Percentiles rank a stretch among this genome's conserved stretches.
phyloP scores from a whole-genome alignment of 345 rosid genomes.

The Lumnitzera littorea region DNA sequence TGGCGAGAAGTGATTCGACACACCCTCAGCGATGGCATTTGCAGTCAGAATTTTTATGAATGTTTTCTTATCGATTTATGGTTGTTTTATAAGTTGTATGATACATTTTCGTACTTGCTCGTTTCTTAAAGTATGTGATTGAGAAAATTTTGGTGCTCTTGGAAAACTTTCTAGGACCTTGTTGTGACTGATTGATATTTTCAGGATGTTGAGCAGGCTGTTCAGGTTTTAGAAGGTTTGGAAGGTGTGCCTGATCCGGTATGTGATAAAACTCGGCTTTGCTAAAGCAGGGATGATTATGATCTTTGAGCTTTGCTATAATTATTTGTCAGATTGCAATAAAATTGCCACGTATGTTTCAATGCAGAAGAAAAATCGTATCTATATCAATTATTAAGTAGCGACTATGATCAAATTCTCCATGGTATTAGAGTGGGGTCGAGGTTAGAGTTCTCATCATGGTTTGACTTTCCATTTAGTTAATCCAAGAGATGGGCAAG shows the following conservation, averaged over 20 bases:
- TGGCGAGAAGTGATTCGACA: neutral
- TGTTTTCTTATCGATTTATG: neutral
- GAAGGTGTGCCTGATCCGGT: slow-evolving; percentile 72
- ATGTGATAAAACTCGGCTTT: slow-evolving; percentile 6
- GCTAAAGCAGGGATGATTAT: neutral
- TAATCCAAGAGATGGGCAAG: too few species aligned
- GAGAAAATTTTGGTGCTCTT: too few species aligned
- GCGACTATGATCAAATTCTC: too few species aligned
- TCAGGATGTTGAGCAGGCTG: slow-evolving; percentile 77
- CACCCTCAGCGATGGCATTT: too few species aligned
- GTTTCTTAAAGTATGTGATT: too few species aligned
- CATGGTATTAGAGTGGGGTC: too few species aligned
- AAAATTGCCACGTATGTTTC: neutral
- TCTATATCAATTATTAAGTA: too few species aligned
- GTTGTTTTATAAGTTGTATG: too few species aligned
- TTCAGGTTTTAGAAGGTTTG: slow-evolving; percentile 58
- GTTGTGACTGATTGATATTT: neutral
- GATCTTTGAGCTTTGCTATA: neutral
- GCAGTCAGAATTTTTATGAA: neutral
- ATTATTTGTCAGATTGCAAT: neutral
- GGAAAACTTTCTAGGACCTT: neutral
- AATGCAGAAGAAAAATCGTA: too few species aligned
- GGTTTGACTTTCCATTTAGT: too few species aligned
- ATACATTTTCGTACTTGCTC: too few species aligned
- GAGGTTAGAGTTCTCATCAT: too few species aligned